Conservation (phyloP, 176 grass and related monocot species). For the Oryza brachyantha region DNA sequence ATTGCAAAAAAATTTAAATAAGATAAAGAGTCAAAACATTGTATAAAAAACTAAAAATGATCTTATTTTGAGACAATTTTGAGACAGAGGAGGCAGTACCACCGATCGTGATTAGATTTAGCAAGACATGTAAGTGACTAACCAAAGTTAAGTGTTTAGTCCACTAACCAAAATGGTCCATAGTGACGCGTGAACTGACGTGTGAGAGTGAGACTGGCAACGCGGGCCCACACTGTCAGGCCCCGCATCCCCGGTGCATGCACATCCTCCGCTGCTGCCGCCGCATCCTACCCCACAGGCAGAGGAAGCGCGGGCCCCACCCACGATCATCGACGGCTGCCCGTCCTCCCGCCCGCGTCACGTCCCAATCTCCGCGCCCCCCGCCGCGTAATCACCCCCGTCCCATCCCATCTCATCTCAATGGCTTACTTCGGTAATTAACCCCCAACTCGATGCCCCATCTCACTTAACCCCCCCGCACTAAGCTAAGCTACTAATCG, state of each 20-base stretch:
- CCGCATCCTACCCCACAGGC: neutral
- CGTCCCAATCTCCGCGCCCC: neutral
- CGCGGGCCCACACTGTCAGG: too few species aligned
- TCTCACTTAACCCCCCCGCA: neutral
- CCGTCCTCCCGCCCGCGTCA: neutral
- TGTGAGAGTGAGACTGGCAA: too few species aligned
- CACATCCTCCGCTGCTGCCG: neutral
- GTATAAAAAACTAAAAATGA: too few species aligned
- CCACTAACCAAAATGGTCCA: too few species aligned
- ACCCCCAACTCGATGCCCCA: conserved; percentile 22
- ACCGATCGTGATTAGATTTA: too few species aligned
- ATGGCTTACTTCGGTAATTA: conserved; percentile 68
- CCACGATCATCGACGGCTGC: conserved; percentile 32
- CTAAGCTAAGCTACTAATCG: neutral
- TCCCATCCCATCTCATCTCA: neutral
- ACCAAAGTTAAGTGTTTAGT: too few species aligned
- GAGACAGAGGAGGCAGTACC: too few species aligned
- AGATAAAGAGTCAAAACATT: too few species aligned
- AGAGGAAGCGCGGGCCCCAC: neutral
- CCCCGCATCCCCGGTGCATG: neutral
- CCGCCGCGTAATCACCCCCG: neutral
- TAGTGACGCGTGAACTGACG: too few species aligned
- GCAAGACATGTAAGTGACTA: too few species aligned
- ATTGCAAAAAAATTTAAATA: too few species aligned
- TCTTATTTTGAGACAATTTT: too few species aligned